These are phyloP conservation scores for Keqinozyma sinolaborantium DNA, from an alignment of 1,139 yeast species.

Conservation along the genomic window DNA sequence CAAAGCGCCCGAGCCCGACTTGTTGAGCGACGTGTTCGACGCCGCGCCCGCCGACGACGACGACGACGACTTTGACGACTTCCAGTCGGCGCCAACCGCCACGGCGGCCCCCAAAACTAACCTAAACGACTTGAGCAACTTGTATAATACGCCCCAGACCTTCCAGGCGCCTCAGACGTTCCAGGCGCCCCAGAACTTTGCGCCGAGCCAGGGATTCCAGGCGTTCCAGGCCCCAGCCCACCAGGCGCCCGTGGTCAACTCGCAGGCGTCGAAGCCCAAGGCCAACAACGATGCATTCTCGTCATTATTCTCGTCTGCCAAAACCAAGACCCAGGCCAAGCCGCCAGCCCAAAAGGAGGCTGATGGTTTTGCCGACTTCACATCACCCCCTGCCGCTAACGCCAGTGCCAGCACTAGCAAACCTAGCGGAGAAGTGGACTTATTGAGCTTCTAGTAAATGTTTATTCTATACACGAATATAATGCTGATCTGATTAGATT, in stretches of 20 bases:
- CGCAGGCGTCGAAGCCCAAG: slow-evolving; percentile 6
- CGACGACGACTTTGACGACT: slow-evolving; percentile 92
- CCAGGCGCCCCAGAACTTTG: too few species aligned
- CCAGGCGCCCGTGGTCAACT: slow-evolving; percentile 33
- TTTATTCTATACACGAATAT: slow-evolving; percentile 4
- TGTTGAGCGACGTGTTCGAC: slow-evolving; percentile 54
- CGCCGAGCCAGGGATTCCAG: neutral
- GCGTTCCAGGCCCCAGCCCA: neutral
- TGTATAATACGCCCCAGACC: slow-evolving; percentile 26
- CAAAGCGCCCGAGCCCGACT: slow-evolving; percentile 35
- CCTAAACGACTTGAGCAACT: slow-evolving; percentile 35
- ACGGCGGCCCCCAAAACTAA: slow-evolving; percentile 20
- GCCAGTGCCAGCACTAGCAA: slow-evolving; percentile 8
- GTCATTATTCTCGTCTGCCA: slow-evolving; percentile 72
- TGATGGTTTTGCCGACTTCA: slow-evolving; percentile 21
- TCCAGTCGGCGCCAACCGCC: slow-evolving; percentile 65
- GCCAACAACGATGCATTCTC: slow-evolving; percentile 68
- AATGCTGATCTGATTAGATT: slow-evolving; percentile 16
- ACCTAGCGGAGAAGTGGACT: slow-evolving; percentile 26
- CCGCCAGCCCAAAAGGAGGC: slow-evolving; percentile 11
- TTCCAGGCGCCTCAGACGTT: slow-evolving; percentile 10
- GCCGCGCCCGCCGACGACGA: slow-evolving; percentile 40
- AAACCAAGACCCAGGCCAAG: slow-evolving; percentile 32
- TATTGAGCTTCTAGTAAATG: slow-evolving; percentile 25
- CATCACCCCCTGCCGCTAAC: slow-evolving; percentile 10